phyloP scores from a whole-genome alignment of 495 filamentous ascomycete species.

The Bathelium albidoporum region DNA sequence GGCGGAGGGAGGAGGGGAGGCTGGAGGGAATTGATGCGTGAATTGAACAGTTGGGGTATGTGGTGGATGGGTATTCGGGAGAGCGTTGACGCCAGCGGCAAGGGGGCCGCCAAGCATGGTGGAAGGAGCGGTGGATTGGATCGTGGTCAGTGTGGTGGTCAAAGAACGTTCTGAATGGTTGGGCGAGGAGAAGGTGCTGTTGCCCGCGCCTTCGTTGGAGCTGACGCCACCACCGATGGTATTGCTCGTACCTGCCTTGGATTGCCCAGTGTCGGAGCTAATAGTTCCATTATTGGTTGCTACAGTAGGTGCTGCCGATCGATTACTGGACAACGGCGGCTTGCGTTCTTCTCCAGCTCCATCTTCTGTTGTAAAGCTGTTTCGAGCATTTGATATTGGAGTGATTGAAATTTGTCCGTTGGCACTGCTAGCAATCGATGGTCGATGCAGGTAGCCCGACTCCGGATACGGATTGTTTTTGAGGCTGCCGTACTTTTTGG shows the following conservation, averaged over 20 bases:
- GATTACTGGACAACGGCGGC: constrained; percentile 49
- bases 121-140: constrained; percentile 75
- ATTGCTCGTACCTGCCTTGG: constrained; percentile 63
- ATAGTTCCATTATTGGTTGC: constrained; percentile 70
- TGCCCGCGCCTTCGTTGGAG: constrained; percentile 52
- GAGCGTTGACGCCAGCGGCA: constrained; percentile 27
- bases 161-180: constrained; percentile 84
- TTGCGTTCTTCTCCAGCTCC: constrained; percentile 42
- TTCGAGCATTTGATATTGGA: constrained; percentile 34
- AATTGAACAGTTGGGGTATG: constrained; percentile 46
- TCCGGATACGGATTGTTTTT: constrained; percentile 81
- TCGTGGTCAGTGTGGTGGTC: constrained; percentile 90
- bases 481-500: constrained; percentile 48
- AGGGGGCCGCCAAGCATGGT: constrained; percentile 37
- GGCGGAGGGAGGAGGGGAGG: constrained; percentile 58
- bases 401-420: constrained; percentile 49
- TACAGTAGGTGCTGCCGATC: constrained; percentile 65
- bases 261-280: constrained; percentile 63
- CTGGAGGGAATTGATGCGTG: constrained; percentile 78
- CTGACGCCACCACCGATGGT: constrained; percentile 57
- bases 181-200: constrained; percentile 88
- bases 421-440: constrained; percentile 29
- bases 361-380: constrained; percentile 33
- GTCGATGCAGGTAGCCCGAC: constrained; percentile 42
- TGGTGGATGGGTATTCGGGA: constrained; percentile 30